Base-by-base conservation (phyloP, 257 asterid species). In the Forsythia viridissima region DNA sequence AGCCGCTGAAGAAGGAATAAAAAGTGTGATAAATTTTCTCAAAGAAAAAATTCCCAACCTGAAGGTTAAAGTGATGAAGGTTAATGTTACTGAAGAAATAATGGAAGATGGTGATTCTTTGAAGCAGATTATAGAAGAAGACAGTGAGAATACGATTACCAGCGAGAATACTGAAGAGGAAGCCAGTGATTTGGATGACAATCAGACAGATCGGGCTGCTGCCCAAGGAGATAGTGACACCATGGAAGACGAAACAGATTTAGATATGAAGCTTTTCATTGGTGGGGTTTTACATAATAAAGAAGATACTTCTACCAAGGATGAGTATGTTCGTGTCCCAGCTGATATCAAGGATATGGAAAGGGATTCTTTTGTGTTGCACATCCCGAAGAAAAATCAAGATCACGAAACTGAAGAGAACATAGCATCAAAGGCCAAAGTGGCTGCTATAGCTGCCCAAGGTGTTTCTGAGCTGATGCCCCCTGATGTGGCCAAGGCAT, bases 391-490 rank as follows among this genome's bases (percentile, higher is more conserved):
- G 87, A 85, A 77, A 74, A 75, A 66, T 61, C 87, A 88, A 70
- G 94, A 91, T 86, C 84, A 73, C 13, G 90, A 84, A 2, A 4
- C 73, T 3, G 92, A 90, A 81, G 96, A 91, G 80, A 89, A 80
- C 66, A 51, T 73, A 76, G 86, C 89, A 0, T 72, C 97, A 46
- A 88, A 83, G 43, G 87, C 82, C 79, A 87, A 85, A 75, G 83
- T 86, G 79, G 94, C 92, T 61, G 88, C 93, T 73, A 75, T 82
- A 68, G 92, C 92, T 80, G 90, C 96, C 73, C 91, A 90, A 84
- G 88, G 91, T 75, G 81, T 93, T 82, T 90, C 97, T 39, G 94
- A 93, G 79, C 93, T 95, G 73, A 91, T 95, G 97, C 99, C 99
- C 79, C 94, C 97, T 76, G 98, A 93, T 34, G 94, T 95, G 80